Base-by-base conservation (phyloP, 163 green algal genomes). In the Prototheca cutis region DNA sequence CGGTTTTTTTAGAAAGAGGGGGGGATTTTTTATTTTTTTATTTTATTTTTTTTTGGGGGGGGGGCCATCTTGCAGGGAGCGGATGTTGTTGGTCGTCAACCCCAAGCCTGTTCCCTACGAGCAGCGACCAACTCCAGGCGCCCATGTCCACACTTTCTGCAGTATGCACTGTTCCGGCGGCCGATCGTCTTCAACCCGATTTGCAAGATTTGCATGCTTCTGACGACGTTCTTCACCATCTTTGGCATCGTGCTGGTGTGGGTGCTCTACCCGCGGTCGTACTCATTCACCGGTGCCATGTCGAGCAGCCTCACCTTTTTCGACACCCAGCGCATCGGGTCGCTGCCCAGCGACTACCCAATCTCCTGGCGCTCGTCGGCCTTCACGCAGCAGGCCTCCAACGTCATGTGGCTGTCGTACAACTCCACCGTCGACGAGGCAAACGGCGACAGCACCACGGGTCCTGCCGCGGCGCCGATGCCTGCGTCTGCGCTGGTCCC, bases 241-340 rank as follows among this genome's bases (percentile, higher is more conserved):
- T 24, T 54, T 18, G 76, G 71, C 29, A 40, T 84, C 28, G 58
- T 79, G 10, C 74, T 85, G 23, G 63, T 85, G 57, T 85, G 77
- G 77, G 40, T 66, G 8, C 66, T 85, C 8, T 85, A 80, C 68
- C 77, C 77, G 6, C 42, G 29, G 15, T 40, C 49, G 8, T 77
- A 77, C 59, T 30, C 70, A 59, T 77, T 68, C 54, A 17, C 34
- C 15, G 32, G 48, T 24, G 53, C 49, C 13, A 4, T 58, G 18
- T 10, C 17, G 28, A 23, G 40, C 30, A 21, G 39, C 21, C 30
- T 76, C 18, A 63, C 36, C n/a, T 78, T 73, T 52, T 62, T 68
- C 25, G 40, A 78, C 64, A 68, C 70, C 2, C 64, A 78, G 65
- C 59, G 70, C 31, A 31, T 73, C 18, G 70, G 70, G 28, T 25